phyloP scores from a whole-genome alignment of 78 protist genomes.

The Dictyostelium citrinum region DNA sequence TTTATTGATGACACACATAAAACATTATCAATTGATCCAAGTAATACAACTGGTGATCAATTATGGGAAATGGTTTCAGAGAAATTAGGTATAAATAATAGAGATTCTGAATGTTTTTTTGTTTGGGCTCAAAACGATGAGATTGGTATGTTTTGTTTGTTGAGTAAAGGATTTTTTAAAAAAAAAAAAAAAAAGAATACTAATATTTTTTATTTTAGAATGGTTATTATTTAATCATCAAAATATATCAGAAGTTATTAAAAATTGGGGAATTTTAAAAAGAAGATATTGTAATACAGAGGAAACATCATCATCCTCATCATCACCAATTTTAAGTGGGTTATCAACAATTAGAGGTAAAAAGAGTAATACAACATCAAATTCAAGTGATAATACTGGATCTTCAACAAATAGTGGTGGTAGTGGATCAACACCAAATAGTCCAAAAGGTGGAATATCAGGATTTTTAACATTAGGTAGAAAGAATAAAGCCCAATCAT shows the following conservation, averaged over 20 bases:
- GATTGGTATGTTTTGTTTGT: background rate
- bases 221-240: constrained; percentile 72
- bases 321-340: background rate
- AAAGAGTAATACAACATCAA: background rate
- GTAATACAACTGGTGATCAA: constrained; percentile 42
- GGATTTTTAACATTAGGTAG: constrained; percentile 14
- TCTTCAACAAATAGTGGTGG: background rate
- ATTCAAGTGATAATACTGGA: background rate
- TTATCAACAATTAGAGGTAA: background rate
- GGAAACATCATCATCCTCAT: background rate
- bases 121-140: constrained; percentile 76
- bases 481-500: background rate
- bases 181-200: too few relatives aligned
- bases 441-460: background rate
- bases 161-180: background rate
- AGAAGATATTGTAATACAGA: constrained; percentile 34
- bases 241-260: constrained; percentile 55
- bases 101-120: constrained; percentile 66
- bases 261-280: constrained; percentile 23
- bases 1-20: constrained; percentile 73
- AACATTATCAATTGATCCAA: constrained; percentile 55
- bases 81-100: constrained; percentile 34
- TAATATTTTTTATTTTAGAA: background rate
- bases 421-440: background rate
- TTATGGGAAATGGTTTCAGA: constrained; percentile 68